These are phyloP conservation scores for Sarcomyxa edulis DNA, from an alignment of 768 basidiomycete species.

Conservation along the genomic window DNA sequence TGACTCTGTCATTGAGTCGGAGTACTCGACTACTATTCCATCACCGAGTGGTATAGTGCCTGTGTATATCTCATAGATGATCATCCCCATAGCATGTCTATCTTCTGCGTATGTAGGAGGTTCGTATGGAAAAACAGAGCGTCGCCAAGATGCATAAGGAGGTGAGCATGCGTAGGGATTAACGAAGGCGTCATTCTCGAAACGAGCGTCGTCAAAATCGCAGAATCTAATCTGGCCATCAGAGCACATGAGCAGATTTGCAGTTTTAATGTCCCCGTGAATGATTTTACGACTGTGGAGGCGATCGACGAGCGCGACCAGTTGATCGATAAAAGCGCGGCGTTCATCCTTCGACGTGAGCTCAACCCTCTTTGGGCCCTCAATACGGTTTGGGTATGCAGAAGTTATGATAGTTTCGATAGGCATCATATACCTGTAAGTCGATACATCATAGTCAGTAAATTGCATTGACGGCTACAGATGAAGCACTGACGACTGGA, in stretches of 20 bases:
- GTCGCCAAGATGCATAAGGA: constrained; percentile 2
- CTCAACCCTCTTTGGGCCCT: too few species aligned
- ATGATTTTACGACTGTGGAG: constrained; percentile 16
- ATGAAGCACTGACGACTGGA: too few species aligned
- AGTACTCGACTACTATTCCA: too few species aligned
- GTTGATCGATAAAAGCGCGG: constrained; percentile 3
- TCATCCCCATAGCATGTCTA: constrained; percentile 18
- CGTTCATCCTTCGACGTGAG: too few species aligned
- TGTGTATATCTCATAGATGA: constrained; percentile 18
- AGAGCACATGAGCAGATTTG: constrained; percentile 12
- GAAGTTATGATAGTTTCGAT: too few species aligned
- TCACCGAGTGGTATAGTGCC: constrained; percentile 15
- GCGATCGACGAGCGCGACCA: constrained; percentile 3
- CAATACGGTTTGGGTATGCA: too few species aligned
- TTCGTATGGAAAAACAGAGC: constrained; percentile 10
- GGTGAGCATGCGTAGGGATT: too few species aligned
- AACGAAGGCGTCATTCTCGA: constrained; percentile 11
- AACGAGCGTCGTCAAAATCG: constrained; percentile 10
- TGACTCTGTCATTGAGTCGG: too few species aligned
- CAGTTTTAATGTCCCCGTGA: constrained; percentile 17
- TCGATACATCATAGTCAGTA: too few species aligned
- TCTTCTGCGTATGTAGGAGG: constrained; percentile 17
- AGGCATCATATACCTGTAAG: too few species aligned
- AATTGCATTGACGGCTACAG: too few species aligned
- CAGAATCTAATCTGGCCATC: constrained; percentile 9